Evolutionary conservation across 805 yeast genomes (phyloP).

Genomic region (Nakazawaea populi): DNA sequence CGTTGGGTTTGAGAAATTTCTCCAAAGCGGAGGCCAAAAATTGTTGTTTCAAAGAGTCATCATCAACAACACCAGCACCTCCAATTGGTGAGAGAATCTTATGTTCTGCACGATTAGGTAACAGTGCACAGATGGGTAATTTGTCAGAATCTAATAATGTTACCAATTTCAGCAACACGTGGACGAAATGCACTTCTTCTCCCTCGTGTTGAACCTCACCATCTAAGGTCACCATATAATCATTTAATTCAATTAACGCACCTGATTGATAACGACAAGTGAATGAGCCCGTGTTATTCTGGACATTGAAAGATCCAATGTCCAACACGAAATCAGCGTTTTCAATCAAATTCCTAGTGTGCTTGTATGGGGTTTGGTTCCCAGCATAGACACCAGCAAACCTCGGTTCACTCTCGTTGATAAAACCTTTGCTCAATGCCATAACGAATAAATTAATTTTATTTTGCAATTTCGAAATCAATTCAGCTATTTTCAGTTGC

Average conservation of each 20-base stretch:
- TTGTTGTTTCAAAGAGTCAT: slow-evolving; percentile 22
- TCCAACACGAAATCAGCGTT: slow-evolving; percentile 25
- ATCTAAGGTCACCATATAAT: slow-evolving; percentile 34
- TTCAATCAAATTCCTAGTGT: slow-evolving; percentile 22
- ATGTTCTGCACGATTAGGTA: background rate
- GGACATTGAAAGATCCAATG: slow-evolving; percentile 23
- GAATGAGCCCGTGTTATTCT: slow-evolving; percentile 10
- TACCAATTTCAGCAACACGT: slow-evolving; percentile 20
- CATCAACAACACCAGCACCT: background rate
- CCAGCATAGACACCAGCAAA: slow-evolving; percentile 41
- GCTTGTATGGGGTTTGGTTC: slow-evolving; percentile 21
- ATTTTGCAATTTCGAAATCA: slow-evolving; percentile 25
- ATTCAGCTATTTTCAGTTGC: slow-evolving; percentile 20
- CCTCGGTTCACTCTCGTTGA: slow-evolving; percentile 34
- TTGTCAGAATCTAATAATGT: slow-evolving; percentile 12
- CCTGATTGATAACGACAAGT: slow-evolving; percentile 12
- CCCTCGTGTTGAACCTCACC: slow-evolving; percentile 20
- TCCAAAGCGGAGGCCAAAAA: slow-evolving; percentile 31
- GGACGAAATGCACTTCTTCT: slow-evolving; percentile 24
- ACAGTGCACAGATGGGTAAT: slow-evolving; percentile 11
- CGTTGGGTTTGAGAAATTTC: slow-evolving; percentile 28
- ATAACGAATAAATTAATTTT: slow-evolving; percentile 35
- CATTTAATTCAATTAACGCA: slow-evolving; percentile 30
- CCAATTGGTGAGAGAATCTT: too few relatives aligned
- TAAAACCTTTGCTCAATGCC: slow-evolving; percentile 31